Conservation (phyloP, 371 early-diverging fungal genomes). For the Mortierella sp. region DNA sequence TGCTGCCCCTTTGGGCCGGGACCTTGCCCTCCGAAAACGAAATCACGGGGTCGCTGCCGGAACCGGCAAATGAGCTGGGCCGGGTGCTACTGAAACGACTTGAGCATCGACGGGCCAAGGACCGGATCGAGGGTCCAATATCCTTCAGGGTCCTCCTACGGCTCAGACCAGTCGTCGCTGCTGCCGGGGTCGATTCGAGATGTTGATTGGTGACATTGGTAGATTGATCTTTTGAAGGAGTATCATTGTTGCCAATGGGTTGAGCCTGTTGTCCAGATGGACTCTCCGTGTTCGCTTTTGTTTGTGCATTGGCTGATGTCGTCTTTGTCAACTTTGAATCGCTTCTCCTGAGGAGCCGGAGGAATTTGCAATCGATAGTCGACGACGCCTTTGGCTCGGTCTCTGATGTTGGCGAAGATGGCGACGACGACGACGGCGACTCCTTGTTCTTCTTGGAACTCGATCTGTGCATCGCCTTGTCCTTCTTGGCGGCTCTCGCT, state of each 20-base stretch:
- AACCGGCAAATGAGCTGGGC: slow-evolving; percentile 42
- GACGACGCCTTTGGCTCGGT: background rate
- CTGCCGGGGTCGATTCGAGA: background rate
- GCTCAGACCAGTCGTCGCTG: background rate
- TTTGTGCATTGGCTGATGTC: too few relatives aligned
- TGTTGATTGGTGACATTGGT: background rate
- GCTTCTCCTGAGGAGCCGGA: slow-evolving; percentile 3
- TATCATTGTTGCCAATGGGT: background rate
- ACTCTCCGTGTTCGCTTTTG: background rate
- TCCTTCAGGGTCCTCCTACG: slow-evolving; percentile 39
- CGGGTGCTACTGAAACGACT: slow-evolving; percentile 34
- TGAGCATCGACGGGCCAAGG: slow-evolving; percentile 46
- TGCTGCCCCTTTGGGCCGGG: background rate
- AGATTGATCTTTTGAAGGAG: background rate
- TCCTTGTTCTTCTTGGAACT: background rate
- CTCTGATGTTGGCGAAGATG: background rate
- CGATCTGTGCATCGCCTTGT: background rate
- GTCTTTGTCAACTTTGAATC: background rate
- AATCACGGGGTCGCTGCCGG: slow-evolving; percentile 29
- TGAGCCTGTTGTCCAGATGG: background rate
- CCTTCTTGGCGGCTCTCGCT: slow-evolving; percentile 1
- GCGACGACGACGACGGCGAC: too few relatives aligned
- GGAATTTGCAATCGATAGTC: background rate
- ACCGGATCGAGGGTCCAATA: slow-evolving; percentile 28
- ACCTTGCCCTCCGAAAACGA: slow-evolving; percentile 10